Conservation (phyloP, 345 rosid genomes). For the Pseudoturritis turrita region DNA sequence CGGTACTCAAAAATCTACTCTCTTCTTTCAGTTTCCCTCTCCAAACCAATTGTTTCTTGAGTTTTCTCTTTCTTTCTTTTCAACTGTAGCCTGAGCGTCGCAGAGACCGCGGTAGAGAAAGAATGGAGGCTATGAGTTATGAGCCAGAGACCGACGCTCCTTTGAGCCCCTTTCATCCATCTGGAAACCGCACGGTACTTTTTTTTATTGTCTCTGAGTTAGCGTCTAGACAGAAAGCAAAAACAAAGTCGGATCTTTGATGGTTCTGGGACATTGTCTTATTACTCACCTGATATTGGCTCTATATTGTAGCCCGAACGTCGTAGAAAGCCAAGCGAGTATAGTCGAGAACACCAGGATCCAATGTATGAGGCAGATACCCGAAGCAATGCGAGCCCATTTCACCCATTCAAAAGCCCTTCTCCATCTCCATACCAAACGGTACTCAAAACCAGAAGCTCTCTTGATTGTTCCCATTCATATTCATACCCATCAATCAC, state of each 20-base stretch:
- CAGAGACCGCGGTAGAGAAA: conserved; percentile 12
- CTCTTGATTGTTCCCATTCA: neutral
- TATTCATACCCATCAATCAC: conserved; percentile 2
- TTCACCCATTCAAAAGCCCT: conserved; percentile 31
- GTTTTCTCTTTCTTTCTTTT: neutral
- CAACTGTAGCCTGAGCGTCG: conserved; percentile 27
- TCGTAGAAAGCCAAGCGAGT: conserved; percentile 12
- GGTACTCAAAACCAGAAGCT: conserved; percentile 2
- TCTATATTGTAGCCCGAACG: conserved; percentile 22
- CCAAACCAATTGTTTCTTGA: neutral
- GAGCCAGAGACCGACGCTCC: conserved; percentile 28
- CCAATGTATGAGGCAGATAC: conserved; percentile 21
- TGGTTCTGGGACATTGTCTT: neutral
- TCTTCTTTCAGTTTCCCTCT: too few species aligned
- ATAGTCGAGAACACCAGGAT: conserved; percentile 15
- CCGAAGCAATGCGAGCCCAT: conserved; percentile 30
- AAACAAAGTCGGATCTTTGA: neutral
- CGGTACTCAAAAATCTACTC: conserved; percentile 26
- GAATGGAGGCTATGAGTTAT: neutral
- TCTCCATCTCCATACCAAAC: conserved; percentile 31
- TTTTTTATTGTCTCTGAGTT: neutral
- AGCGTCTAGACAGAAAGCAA: neutral
- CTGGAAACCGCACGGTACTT: conserved; percentile 24
- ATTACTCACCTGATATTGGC: neutral
- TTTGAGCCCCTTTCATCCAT: conserved; percentile 10